Evolutionary conservation across 768 basidiomycete genomes (phyloP).

Genomic region (Pulveroboletus sp.): DNA sequence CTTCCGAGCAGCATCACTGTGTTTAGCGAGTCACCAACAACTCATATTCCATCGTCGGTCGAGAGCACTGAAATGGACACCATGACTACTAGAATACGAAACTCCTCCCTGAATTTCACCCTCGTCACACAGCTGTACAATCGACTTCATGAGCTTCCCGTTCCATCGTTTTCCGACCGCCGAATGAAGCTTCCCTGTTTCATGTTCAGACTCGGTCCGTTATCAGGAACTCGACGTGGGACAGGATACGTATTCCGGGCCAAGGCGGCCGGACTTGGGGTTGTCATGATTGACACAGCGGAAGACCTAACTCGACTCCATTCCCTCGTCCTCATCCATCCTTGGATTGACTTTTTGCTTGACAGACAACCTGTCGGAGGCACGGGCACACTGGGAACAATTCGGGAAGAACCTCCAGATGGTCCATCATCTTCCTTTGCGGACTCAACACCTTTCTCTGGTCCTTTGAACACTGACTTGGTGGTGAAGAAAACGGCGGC

Average conservation of each 20-base stretch:
- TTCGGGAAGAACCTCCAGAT: no score
- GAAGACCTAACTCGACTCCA: constrained; percentile 4
- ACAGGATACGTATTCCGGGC: background rate
- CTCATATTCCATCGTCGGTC: background rate
- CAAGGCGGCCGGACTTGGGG: background rate
- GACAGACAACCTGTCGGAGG: background rate
- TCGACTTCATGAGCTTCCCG: background rate
- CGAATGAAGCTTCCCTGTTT: constrained; percentile 12
- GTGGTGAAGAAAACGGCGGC: background rate
- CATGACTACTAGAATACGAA: no score
- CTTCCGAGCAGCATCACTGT: background rate
- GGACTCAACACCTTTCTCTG: no score
- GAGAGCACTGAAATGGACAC: background rate
- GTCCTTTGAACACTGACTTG: no score
- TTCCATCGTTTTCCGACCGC: background rate
- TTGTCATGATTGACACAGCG: constrained; percentile 5
- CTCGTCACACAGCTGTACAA: no score
- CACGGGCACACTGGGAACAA: background rate
- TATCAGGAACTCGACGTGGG: background rate
- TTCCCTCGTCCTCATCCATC: background rate
- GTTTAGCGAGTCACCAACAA: background rate
- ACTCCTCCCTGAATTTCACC: no score
- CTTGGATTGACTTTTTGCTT: constrained; percentile 9
- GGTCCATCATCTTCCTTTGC: no score
- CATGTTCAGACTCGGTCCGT: constrained; percentile 1